Base-by-base conservation (phyloP, 1,139 yeast genomes). In the Lodderomyces oxycetoniae region DNA sequence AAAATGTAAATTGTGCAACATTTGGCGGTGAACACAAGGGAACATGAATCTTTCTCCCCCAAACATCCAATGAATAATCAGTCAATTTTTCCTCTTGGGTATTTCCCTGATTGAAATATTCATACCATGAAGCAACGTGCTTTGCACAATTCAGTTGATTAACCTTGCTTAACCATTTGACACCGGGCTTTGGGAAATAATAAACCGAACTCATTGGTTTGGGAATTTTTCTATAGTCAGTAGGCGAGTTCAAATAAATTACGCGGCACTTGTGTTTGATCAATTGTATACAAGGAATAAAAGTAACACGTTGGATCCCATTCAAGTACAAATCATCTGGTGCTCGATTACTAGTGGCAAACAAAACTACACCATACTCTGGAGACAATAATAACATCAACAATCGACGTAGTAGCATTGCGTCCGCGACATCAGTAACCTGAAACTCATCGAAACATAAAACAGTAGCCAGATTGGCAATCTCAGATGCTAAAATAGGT, bases 381-480 rank as follows among this genome's bases (percentile, higher is more conserved):
- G 80, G 77, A 23, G 77, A 67, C 33, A 78, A 58, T 33, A 91
- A 57, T 31, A 78, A 63, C 53, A 79, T 73, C 33, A 88, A 54
- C 28, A 89, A 61, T 35, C 96, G 68, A 42, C 98, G 73, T 32
- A 91, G 66, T 27, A 91, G 69, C 98, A 91, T 91, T 3, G 98
- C 98, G 59, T 91, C 98, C 1, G 97, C 98, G 23, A 91, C 96
- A 56, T 91, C 98, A 1, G 95, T 86, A 29, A 91, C 97, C 57
- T 85, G 94, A 52, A 89, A 88, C 61, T 91, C 98, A 59, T 91
- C 98, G 56, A 91, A 87, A 57, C 98, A 91, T 38, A 91, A 60
- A 1, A 91, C 78, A 1, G 93, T 80, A 2, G 93, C 74, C 33
- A 71, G 67, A 41, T 71, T 72, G 2, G 96, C 86, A 41, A 91